Evolutionary conservation across 345 rosid genomes (phyloP).

Genomic region (Geranium brycei): DNA sequence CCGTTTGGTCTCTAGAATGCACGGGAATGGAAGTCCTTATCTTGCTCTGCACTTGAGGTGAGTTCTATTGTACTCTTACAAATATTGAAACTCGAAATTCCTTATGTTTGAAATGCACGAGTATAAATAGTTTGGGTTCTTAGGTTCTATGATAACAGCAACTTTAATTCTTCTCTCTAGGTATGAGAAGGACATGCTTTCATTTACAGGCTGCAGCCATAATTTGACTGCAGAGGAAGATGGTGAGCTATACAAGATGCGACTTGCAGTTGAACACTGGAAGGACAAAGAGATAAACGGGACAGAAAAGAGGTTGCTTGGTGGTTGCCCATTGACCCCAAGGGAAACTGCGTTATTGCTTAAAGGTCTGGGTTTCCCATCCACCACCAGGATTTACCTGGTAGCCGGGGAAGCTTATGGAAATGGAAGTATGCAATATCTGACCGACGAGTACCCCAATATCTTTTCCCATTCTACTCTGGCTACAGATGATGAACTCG

Average conservation of each 20-base stretch:
- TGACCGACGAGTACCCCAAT: constrained; percentile 50
- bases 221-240: constrained; percentile 70
- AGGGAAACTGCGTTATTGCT: constrained; percentile 86
- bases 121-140: not conserved
- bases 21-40: constrained; percentile 57
- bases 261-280: constrained; percentile 80
- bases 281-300: constrained; percentile 91
- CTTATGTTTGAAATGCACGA: not conserved
- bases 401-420: constrained; percentile 98
- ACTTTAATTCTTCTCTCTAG: constrained; percentile 19
- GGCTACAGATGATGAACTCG: constrained; percentile 56
- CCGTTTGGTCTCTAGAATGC: constrained; percentile 70
- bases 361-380: constrained; percentile 58
- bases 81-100: not conserved
- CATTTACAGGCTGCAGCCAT: constrained; percentile 96
- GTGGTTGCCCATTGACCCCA: constrained; percentile 90
- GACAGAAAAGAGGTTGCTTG: constrained; percentile 76
- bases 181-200: constrained; percentile 97
- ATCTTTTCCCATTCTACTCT: constrained; percentile 84
- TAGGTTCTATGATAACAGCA: not conserved
- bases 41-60: constrained; percentile 91
- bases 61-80: constrained; percentile 11
- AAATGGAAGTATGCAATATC: constrained; percentile 68
- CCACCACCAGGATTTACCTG: constrained; percentile 70
- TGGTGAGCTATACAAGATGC: constrained; percentile 64